Percentiles rank a stretch among this genome's conserved stretches.
These are phyloP conservation scores for Candida sp. DNA, from an alignment of 1,139 yeast genomes.

Conservation along the genomic window DNA sequence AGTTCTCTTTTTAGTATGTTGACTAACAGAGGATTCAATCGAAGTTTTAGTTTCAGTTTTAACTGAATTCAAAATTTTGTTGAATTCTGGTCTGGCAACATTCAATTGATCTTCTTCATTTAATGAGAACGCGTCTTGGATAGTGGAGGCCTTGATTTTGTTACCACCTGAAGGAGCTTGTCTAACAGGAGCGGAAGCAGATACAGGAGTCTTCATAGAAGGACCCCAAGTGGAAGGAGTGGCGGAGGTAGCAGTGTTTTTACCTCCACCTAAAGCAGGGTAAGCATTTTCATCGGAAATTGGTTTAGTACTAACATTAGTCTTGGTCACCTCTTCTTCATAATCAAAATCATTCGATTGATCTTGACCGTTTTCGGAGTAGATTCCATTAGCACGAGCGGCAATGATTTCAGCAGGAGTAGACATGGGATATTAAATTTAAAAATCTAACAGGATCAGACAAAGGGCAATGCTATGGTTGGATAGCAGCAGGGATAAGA, in stretches of 20 bases:
- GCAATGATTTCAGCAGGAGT: constrained; percentile 63
- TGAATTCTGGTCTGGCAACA: constrained; percentile 60
- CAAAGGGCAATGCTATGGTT: constrained; percentile 3
- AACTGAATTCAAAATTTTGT: constrained; percentile 60
- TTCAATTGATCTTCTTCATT: constrained; percentile 65
- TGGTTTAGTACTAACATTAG: constrained; percentile 19
- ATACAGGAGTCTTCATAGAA: constrained; percentile 32
- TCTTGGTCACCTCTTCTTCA: constrained; percentile 8
- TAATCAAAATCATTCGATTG: constrained; percentile 4
- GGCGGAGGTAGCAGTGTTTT: constrained; percentile 13
- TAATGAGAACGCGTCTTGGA: constrained; percentile 74
- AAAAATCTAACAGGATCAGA: constrained; percentile 1
- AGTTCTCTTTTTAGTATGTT: constrained; percentile 75
- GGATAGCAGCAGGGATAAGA: constrained; percentile 2
- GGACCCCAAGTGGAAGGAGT: constrained; percentile 26
- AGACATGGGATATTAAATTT: constrained; percentile 30
- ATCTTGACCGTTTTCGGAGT: constrained; percentile 1
- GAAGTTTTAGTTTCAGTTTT: constrained; percentile 62
- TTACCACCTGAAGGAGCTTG: constrained; percentile 19
- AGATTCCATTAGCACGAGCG: constrained; percentile 39
- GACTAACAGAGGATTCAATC: constrained; percentile 82
- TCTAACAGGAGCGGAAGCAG: constrained; percentile 25
- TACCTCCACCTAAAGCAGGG: constrained; percentile 64
- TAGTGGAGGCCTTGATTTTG: constrained; percentile 32
- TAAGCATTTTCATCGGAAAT: constrained; percentile 57